Evolutionary conservation across 23 red algal genomes (phyloP).

Genomic region (Chondrus crispus): DNA sequence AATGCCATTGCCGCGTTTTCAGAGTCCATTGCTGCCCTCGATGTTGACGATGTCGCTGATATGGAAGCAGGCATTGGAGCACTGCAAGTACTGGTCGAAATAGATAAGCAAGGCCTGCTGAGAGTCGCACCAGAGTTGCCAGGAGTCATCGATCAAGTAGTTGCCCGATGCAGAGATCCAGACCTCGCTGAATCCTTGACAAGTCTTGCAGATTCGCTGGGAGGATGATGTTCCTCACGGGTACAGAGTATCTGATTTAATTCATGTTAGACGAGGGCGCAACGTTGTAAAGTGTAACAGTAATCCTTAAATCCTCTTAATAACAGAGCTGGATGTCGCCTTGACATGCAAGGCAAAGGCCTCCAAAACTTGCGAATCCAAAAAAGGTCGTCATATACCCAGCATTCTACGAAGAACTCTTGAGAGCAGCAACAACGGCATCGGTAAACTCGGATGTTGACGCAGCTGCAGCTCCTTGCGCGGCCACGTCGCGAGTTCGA

Average conservation of each 20-base stretch:
- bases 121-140: constrained; percentile 40
- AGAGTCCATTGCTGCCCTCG: constrained; percentile 12
- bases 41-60: constrained; percentile 50
- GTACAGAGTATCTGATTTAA: too few relatives aligned
- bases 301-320: too few relatives aligned
- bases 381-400: too few relatives aligned
- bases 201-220: neutral
- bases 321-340: too few relatives aligned
- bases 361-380: too few relatives aligned
- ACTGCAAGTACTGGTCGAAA: constrained; percentile 40
- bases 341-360: too few relatives aligned
- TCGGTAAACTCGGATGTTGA: constrained; percentile 76
- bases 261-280: too few relatives aligned
- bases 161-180: constrained; percentile 4
- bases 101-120: constrained; percentile 28
- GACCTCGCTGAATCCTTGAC: constrained; percentile 3
- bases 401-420: too few relatives aligned
- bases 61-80: constrained; percentile 49
- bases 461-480: constrained; percentile 31
- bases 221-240: too few relatives aligned
- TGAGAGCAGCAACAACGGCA: constrained; percentile 76
- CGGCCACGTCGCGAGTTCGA: constrained; percentile 71
- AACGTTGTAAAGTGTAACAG: too few relatives aligned
- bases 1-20: neutral
- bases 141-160: constrained; percentile 30